Conservation (phyloP, 495 filamentous ascomycete genomes). For the Penicillium nucicola region DNA sequence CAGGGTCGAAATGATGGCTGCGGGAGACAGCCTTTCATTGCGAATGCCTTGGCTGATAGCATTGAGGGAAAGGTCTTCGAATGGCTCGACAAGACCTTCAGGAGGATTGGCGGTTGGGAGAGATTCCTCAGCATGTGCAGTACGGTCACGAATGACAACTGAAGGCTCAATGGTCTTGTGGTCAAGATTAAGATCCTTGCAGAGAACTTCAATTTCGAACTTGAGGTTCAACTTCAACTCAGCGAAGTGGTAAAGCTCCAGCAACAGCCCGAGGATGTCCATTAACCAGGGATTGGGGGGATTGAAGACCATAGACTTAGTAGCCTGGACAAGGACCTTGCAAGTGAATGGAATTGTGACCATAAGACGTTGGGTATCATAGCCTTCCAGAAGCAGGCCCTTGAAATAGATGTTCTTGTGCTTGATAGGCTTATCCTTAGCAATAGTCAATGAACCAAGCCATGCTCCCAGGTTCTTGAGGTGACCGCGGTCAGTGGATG, state of each 20-base stretch:
- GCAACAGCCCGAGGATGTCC: slow-evolving; percentile 83
- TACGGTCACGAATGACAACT: slow-evolving; percentile 71
- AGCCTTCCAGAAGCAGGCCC: slow-evolving; percentile 87
- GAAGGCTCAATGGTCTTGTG: slow-evolving; percentile 84
- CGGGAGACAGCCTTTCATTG: slow-evolving; percentile 67
- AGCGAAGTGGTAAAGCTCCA: slow-evolving; percentile 89
- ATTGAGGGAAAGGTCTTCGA: slow-evolving; percentile 73
- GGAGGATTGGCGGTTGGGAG: slow-evolving; percentile 51
- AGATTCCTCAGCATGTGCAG: slow-evolving; percentile 56
- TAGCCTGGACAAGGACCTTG: slow-evolving; percentile 83
- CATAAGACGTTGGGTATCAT: slow-evolving; percentile 82
- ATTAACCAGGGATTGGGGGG: slow-evolving; percentile 97
- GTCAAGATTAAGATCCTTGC: slow-evolving; percentile 84
- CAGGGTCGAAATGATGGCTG: slow-evolving; percentile 67
- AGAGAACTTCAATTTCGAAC: slow-evolving; percentile 97
- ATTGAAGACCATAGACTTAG: slow-evolving; percentile 82
- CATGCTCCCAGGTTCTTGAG: slow-evolving; percentile 89
- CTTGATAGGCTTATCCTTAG: slow-evolving; percentile 92
- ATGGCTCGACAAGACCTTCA: slow-evolving; percentile 71
- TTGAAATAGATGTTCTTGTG: slow-evolving; percentile 97
- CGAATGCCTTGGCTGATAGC: slow-evolving; percentile 66
- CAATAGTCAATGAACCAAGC: slow-evolving; percentile 91
- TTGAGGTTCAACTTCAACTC: slow-evolving; percentile 93
- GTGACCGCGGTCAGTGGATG: slow-evolving; percentile 74
- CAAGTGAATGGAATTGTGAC: slow-evolving; percentile 95